Evolutionary conservation across 1,284 basidiomycete genomes (phyloP).

Genomic region (Thelephora terrestris): DNA sequence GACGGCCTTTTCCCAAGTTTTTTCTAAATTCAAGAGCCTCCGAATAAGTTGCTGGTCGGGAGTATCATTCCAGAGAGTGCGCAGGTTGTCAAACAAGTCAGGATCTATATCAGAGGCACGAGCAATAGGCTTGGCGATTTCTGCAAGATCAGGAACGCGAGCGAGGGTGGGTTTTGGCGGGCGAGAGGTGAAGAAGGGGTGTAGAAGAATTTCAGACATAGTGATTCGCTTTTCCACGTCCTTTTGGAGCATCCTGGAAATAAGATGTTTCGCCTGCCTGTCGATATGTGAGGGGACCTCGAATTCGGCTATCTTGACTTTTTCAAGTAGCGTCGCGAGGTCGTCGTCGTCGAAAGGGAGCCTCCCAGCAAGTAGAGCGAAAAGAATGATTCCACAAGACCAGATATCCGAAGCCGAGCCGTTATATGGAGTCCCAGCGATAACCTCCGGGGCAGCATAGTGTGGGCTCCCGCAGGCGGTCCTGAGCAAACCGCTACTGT

Average conservation of each 20-base stretch:
- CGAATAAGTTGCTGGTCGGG: constrained; percentile 63
- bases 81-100: constrained; percentile 86
- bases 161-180: constrained; percentile 39
- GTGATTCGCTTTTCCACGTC: constrained; percentile 80
- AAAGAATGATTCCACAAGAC: constrained; percentile 97
- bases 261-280: constrained; percentile 70
- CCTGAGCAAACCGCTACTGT: constrained; percentile 55
- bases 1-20: constrained; percentile 89
- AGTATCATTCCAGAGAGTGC: constrained; percentile 81
- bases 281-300: constrained; percentile 79
- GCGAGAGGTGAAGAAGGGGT: constrained; percentile 82
- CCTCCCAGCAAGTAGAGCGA: constrained; percentile 82
- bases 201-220: constrained; percentile 77
- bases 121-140: constrained; percentile 58
- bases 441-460: constrained; percentile 96
- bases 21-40: constrained; percentile 51
- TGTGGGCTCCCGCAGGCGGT: constrained; percentile 96
- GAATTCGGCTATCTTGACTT: constrained; percentile 78
- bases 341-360: constrained; percentile 92
- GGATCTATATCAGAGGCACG: constrained; percentile 64
- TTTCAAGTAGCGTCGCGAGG: constrained; percentile 67
- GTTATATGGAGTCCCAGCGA: constrained; percentile 78
- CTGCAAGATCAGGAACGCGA: constrained; percentile 55
- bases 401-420: constrained; percentile 91
- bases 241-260: constrained; percentile 81